Base-by-base conservation (phyloP, 768 basidiomycete genomes). In the Leccinum pellstonianum region DNA sequence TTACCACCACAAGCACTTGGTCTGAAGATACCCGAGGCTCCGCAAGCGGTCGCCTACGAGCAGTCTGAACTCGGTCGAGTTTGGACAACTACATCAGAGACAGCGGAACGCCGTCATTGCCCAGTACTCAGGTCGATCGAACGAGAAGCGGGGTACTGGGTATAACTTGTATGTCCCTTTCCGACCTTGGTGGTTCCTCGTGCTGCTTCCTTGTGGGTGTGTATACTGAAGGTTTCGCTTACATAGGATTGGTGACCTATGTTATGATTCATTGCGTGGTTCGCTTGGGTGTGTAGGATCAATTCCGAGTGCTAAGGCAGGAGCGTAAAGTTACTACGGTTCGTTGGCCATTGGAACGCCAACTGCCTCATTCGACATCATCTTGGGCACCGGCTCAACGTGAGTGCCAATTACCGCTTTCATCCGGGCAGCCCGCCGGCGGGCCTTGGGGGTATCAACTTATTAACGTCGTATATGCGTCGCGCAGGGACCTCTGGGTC, bases 191-290 rank as follows among this genome's bases (percentile, higher is more conserved):
- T 48, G 23, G 25, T 25, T 25, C 25, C 25, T 25, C 25, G 25
- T 25, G 25, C 12, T 25, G 47, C 6, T 49, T 25, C 3, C 15
- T 49, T 49, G 14, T 17, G 9, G 21, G 23, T 4, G 7, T 21
- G 6, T 17, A 21, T 46, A 23, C 59, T 69, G 23, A 67, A 38
- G 8, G 25, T 14, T 11, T 5, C 27, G 11, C n/a, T 43, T 38
- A 35, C 33, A 14, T 62, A 91, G 88, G 53, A 71, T 90, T 17
- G 78, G 81, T 17, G 85, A 89, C 66, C 87, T 91, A 72, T 79
- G 80, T 41, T 70, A 76, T 14, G 90, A 92, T 71, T 86, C 87
- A 12, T 27, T 85, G 65, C 53, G 78, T 66, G 23, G 4, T 55
- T 10, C 19, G 10, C 25, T 25, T 8, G 12, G 8, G 14, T 3